Evolutionary conservation across 176 grass and related monocot species (phyloP).

Genomic region (Eragrostis curvula): DNA sequence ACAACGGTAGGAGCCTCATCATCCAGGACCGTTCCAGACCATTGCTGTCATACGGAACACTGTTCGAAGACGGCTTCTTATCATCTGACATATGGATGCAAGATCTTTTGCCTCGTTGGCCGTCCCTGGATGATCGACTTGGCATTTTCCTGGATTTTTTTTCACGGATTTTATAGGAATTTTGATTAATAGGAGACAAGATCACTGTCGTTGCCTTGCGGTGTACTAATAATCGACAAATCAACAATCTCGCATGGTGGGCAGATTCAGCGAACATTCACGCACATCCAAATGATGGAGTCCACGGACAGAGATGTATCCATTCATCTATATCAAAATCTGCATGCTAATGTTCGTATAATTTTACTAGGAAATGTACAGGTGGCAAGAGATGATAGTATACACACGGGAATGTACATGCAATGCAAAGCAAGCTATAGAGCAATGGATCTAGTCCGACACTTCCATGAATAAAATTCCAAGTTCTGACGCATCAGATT

Average conservation of each 20-base stretch:
- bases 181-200: not conserved
- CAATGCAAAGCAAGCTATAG: not conserved
- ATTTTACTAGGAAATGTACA: not conserved
- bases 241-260: not conserved
- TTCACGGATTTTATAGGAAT: not conserved
- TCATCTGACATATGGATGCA: not conserved
- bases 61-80: constrained; percentile 24
- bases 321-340: not conserved
- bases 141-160: not conserved
- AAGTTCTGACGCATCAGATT: constrained; percentile 32
- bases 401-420: not conserved
- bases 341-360: not conserved
- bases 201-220: not conserved
- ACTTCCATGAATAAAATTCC: not conserved
- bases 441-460: not conserved
- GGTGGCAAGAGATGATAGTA: not conserved
- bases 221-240: constrained; percentile 6
- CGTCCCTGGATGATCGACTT: not conserved
- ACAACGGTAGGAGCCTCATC: not conserved
- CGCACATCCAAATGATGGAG: not conserved
- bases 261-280: constrained; percentile 16
- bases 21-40: not conserved
- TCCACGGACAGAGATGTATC: not conserved
- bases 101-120: not conserved
- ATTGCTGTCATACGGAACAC: constrained; percentile 20